Conservation (phyloP, 2,329 filamentous ascomycete genomes). For the Exophiala alcalophila region DNA sequence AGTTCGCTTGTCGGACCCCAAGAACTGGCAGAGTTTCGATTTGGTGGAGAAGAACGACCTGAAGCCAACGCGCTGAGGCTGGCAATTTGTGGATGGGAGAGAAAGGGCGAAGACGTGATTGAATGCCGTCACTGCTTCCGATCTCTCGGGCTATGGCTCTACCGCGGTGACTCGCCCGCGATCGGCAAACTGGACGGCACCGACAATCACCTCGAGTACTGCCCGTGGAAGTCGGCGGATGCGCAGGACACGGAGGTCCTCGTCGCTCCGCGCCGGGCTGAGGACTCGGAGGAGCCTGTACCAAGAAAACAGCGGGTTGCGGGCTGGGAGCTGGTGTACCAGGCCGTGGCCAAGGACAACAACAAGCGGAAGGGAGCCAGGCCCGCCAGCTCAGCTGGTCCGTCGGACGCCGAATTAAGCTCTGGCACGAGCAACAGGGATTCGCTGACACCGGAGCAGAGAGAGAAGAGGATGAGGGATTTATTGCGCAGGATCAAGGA, state of each 20-base stretch:
- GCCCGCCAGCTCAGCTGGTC: not conserved
- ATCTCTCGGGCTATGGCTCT: slow-evolving; percentile 90
- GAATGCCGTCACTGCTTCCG: slow-evolving; percentile 84
- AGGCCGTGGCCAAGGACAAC: slow-evolving; percentile 26
- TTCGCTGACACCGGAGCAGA: slow-evolving; percentile 27
- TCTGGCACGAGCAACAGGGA: slow-evolving; percentile 3
- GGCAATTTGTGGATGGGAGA: slow-evolving; percentile 73
- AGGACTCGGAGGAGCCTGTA: not conserved
- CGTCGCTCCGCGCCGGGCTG: slow-evolving; percentile 5
- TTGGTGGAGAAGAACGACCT: slow-evolving; percentile 6
- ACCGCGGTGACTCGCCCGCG: slow-evolving; percentile 61
- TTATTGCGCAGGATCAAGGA: slow-evolving; percentile 37
- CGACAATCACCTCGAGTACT: slow-evolving; percentile 76
- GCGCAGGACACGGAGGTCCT: slow-evolving; percentile 30
- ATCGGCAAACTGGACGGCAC: slow-evolving; percentile 66
- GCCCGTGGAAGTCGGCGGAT: slow-evolving; percentile 59
- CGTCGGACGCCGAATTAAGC: slow-evolving; percentile 8
- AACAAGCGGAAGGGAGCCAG: slow-evolving; percentile 14
- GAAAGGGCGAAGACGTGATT: slow-evolving; percentile 58
- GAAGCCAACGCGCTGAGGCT: slow-evolving; percentile 65
- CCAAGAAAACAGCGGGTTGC: slow-evolving; percentile 23
- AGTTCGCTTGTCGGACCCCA: slow-evolving; percentile 39
- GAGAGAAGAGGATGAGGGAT: slow-evolving; percentile 35
- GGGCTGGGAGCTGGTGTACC: slow-evolving; percentile 28
- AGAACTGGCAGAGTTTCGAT: slow-evolving; percentile 34